These are phyloP conservation scores for Musa beccarii DNA, from an alignment of 176 grass and related monocot species.

Conservation along the genomic window DNA sequence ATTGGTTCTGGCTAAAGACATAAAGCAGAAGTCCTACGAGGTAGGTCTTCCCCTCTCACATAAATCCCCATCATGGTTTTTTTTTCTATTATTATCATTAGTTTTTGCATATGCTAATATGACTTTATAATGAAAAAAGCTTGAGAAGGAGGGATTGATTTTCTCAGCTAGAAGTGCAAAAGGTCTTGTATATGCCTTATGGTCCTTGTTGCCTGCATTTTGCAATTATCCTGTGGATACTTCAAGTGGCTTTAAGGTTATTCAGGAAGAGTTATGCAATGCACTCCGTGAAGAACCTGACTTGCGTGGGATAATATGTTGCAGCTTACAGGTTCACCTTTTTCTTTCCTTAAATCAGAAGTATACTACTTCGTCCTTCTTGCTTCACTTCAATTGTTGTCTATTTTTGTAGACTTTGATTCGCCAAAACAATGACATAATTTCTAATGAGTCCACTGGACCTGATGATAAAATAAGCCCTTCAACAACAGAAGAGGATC, in stretches of 20 bases:
- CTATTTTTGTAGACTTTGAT: conserved; percentile 52
- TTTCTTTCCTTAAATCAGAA: neutral
- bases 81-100: neutral
- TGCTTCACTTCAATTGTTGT: conserved; percentile 16
- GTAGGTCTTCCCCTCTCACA: conserved; percentile 13
- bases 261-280: conserved; percentile 59
- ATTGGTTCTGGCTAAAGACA: conserved; percentile 38
- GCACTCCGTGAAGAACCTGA: conserved; percentile 57
- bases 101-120: neutral
- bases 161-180: conserved; percentile 77
- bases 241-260: conserved; percentile 44
- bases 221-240: conserved; percentile 88
- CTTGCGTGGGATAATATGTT: conserved; percentile 68
- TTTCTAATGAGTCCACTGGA: conserved; percentile 32
- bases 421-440: conserved; percentile 73
- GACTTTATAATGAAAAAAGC: conserved; percentile 32
- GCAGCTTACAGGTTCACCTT: conserved; percentile 60
- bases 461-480: conserved; percentile 43
- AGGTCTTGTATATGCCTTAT: conserved; percentile 83
- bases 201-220: conserved; percentile 85
- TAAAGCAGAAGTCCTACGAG: conserved; percentile 64
- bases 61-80: neutral
- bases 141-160: conserved; percentile 56
- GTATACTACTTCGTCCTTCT: conserved; percentile 3
- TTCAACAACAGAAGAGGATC: neutral